phyloP scores from a whole-genome alignment of 106 monocot genomes.

The Allium fistulosum region DNA sequence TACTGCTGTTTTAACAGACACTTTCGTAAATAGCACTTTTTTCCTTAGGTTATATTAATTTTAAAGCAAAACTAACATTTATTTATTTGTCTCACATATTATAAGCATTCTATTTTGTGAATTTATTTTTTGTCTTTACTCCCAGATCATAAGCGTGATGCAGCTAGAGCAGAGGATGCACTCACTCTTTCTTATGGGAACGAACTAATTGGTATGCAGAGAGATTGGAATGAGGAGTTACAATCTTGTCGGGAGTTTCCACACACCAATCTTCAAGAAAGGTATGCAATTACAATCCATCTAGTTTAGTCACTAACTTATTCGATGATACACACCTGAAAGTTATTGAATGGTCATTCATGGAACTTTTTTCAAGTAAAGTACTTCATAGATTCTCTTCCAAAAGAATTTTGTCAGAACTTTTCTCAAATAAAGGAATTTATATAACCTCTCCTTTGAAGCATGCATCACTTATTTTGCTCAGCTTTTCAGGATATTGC shows the following conservation, averaged over 20 bases:
- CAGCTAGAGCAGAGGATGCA: conserved; percentile 89
- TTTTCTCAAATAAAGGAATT: no score
- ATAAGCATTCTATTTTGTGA: no score
- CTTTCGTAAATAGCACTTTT: background rate
- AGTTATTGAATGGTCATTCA: no score
- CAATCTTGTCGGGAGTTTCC: conserved; percentile 98
- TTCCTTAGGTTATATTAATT: background rate
- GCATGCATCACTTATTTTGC: conserved; percentile 2
- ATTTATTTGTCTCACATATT: background rate
- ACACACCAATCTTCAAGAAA: conserved; percentile 81
- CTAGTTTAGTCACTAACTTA: background rate
- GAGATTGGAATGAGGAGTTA: conserved; percentile 99
- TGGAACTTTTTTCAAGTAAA: no score
- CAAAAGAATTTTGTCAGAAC: no score
- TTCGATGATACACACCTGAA: background rate
- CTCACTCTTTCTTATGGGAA: conserved; percentile 75
- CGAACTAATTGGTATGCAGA: conserved; percentile 96
- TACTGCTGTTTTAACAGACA: no score
- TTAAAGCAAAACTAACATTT: background rate
- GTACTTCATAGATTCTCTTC: no score
- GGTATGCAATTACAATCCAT: conserved; percentile 24
- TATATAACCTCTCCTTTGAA: no score
- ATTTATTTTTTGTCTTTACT: no score
- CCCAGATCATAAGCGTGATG: conserved; percentile 84
- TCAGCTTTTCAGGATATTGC: conserved; percentile 64